Conservation (phyloP, 2,329 filamentous ascomycete species). For the Nemania sp. region DNA sequence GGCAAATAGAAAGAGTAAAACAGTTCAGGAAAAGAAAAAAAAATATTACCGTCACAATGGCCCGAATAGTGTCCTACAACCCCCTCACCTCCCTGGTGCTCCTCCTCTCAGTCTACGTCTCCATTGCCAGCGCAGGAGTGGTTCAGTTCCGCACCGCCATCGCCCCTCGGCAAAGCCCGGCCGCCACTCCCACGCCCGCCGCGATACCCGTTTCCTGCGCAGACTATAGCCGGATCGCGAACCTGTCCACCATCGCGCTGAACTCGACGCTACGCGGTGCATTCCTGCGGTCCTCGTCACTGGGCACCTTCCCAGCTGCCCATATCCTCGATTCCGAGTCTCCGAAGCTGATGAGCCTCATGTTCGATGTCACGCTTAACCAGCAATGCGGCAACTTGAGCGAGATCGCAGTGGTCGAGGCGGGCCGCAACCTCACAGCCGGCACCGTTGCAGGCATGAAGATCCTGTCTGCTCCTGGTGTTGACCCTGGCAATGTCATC, state of each 20-base stretch:
- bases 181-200: conserved; percentile 23
- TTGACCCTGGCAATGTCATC: conserved; percentile 39
- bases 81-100: conserved; percentile 42
- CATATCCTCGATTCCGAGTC: conserved; percentile 58
- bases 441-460: conserved; percentile 55
- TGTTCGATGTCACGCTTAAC: conserved; percentile 57
- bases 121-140: conserved; percentile 38
- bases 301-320: conserved; percentile 55
- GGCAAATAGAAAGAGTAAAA: conserved; percentile 19
- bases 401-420: conserved; percentile 57
- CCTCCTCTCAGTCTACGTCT: conserved; percentile 42
- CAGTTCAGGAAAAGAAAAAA: conserved; percentile 9
- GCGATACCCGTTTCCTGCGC: conserved; percentile 49
- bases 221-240: conserved; percentile 60
- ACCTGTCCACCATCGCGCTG: conserved; percentile 59
- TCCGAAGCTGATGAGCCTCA: conserved; percentile 54
- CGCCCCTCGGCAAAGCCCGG: conserved; percentile 44
- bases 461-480: conserved; percentile 52
- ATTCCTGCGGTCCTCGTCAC: conserved; percentile 57
- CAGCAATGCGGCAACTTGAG: conserved; percentile 60
- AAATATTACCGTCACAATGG: conserved; percentile 38
- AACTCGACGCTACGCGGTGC: conserved; percentile 61
- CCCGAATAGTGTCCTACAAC: conserved; percentile 38
- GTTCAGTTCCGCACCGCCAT: conserved; percentile 37
- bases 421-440: conserved; percentile 58